Evolutionary conservation across 768 basidiomycete species (phyloP).

Genomic region (Fomitopsis pulvina): DNA sequence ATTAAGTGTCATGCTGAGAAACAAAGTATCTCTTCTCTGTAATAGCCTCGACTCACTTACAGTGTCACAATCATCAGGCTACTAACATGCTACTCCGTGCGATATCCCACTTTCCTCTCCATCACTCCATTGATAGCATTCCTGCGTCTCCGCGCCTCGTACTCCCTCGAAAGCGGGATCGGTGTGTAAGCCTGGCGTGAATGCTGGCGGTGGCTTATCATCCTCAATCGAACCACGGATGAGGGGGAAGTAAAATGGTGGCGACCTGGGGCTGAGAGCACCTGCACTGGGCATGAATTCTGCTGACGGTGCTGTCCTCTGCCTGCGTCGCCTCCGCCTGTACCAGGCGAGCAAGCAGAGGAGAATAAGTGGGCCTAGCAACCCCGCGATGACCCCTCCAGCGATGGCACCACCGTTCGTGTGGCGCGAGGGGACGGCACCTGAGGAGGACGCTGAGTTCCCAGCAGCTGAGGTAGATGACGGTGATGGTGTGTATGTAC

Average conservation of each 20-base stretch:
- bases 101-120: too few relatives aligned
- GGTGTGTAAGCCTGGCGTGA: conserved; percentile 15
- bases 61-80: too few relatives aligned
- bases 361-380: conserved; percentile 23
- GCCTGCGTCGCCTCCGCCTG: conserved; percentile 32
- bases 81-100: too few relatives aligned
- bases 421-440: neutral
- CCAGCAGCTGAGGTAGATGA: neutral
- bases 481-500: neutral
- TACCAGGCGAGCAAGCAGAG: conserved; percentile 30
- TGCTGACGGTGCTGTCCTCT: conserved; percentile 45
- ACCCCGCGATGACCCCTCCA: conserved; percentile 46
- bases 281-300: conserved; percentile 35
- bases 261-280: neutral
- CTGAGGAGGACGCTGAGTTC: neutral
- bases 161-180: conserved; percentile 23
- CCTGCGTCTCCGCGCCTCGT: conserved; percentile 9
- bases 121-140: too few relatives aligned
- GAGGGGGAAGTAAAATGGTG: neutral
- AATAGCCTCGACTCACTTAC: too few relatives aligned
- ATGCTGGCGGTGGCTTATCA: conserved; percentile 17
- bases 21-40: too few relatives aligned
- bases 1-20: too few relatives aligned
- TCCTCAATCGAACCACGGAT: conserved; percentile 2
- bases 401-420: conserved; percentile 39